A percentile compares a stretch with the other conserved stretches of the same genome.
Evolutionary conservation across 208 protist species (phyloP).

Genomic region (Phytomonas serpens): DNA sequence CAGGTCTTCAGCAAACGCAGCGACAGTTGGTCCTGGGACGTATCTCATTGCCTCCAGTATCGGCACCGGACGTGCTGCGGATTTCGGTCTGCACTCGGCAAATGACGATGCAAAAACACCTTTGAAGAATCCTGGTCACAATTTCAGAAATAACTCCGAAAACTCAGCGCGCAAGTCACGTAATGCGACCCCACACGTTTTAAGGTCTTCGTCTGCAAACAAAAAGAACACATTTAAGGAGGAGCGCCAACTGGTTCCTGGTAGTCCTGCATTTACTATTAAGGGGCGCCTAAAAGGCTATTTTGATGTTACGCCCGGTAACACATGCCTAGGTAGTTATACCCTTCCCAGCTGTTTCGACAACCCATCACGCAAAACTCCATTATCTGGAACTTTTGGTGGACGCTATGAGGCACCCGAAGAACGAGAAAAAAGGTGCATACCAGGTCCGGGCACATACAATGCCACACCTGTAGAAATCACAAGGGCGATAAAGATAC

Average conservation of each 20-base stretch:
- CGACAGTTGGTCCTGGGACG: constrained; percentile 35
- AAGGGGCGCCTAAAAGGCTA: background rate
- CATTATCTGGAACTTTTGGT: background rate
- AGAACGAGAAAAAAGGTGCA: constrained; percentile 19
- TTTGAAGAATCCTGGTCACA: background rate
- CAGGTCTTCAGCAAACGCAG: constrained; percentile 5
- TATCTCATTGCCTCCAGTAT: constrained; percentile 56
- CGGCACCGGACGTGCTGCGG: constrained; percentile 40
- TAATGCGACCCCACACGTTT: background rate
- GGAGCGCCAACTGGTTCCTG: background rate
- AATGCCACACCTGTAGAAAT: constrained; percentile 29
- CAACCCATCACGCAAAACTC: background rate
- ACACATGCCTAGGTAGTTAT: background rate
- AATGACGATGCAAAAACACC: background rate
- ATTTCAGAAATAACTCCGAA: background rate
- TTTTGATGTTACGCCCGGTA: background rate
- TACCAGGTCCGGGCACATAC: constrained; percentile 32
- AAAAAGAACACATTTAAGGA: background rate
- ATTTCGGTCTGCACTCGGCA: constrained; percentile 20
- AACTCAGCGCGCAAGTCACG: background rate
- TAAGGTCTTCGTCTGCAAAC: background rate
- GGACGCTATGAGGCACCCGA: constrained; percentile 16
- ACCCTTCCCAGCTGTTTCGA: background rate
- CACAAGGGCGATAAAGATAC: constrained; percentile 11
- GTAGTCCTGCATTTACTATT: background rate